Conservation (phyloP, 306 rosid species). For the Prunus kanzakura region DNA sequence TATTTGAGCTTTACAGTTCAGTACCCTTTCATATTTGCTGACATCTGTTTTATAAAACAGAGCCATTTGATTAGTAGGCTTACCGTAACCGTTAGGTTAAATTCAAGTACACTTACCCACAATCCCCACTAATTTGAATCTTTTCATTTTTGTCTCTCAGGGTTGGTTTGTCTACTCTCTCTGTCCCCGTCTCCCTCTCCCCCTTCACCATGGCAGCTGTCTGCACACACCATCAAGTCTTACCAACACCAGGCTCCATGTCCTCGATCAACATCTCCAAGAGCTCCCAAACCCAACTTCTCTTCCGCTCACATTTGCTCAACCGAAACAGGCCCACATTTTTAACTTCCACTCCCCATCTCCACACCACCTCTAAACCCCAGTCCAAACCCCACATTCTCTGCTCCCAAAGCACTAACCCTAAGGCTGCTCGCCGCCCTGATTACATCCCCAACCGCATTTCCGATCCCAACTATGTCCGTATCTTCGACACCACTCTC, state of each 20-base stretch:
- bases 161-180: too few species aligned
- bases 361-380: not conserved
- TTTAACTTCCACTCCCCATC: not conserved
- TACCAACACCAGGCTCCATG: not conserved
- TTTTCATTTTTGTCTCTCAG: too few species aligned
- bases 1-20: too few species aligned
- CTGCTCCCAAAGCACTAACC: conserved; percentile 8
- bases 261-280: not conserved
- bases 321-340: conserved; percentile 1
- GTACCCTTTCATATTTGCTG: too few species aligned
- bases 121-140: too few species aligned
- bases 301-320: conserved; percentile 25
- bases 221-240: not conserved
- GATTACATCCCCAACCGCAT: conserved; percentile 78
- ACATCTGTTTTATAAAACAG: too few species aligned
- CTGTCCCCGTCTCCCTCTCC: too few species aligned
- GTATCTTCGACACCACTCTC: conserved; percentile 91
- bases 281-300: not conserved
- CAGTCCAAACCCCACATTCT: not conserved
- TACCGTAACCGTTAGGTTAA: too few species aligned
- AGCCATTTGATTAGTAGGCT: too few species aligned
- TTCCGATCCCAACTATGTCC: conserved; percentile 72
- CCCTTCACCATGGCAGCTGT: conserved; percentile 14
- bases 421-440: conserved; percentile 48
- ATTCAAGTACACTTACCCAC: too few species aligned